A percentile compares a stretch with the other conserved stretches of the same genome.
phyloP scores from a whole-genome alignment of 352 stramenopile genomes.

The Thraustotheca clavata region DNA sequence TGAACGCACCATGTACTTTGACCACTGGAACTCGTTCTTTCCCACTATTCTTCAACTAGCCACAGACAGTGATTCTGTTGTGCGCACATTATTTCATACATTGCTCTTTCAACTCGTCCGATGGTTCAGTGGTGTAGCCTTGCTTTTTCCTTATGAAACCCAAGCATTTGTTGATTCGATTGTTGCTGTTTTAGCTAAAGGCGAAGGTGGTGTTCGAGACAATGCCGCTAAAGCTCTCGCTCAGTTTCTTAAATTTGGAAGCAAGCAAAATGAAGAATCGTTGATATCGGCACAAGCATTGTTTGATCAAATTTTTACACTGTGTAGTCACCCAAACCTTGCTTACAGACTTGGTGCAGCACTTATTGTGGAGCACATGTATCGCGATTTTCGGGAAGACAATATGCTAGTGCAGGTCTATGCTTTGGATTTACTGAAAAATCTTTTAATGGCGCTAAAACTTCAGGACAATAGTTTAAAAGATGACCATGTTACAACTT shows the following conservation, averaged over 20 bases:
- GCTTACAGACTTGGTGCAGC: conserved; percentile 55
- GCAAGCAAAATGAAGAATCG: conserved; percentile 28
- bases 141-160: conserved; percentile 62
- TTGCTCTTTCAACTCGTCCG: conserved; percentile 62
- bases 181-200: conserved; percentile 40
- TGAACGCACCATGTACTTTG: conserved; percentile 52
- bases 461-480: conserved; percentile 40
- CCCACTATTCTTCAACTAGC: conserved; percentile 43
- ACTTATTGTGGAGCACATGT: conserved; percentile 56
- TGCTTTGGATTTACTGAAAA: conserved; percentile 55
- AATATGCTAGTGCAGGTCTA: conserved; percentile 42
- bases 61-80: conserved; percentile 63
- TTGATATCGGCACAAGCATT: conserved; percentile 26
- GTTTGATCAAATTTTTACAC: conserved; percentile 62
- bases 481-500: conserved; percentile 24
- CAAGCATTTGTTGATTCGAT: conserved; percentile 49
- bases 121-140: conserved; percentile 51
- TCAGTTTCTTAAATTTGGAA: conserved; percentile 33
- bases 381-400: conserved; percentile 54
- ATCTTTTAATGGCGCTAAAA: conserved; percentile 51
- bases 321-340: conserved; percentile 53
- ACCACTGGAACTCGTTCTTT: conserved; percentile 47
- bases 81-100: conserved; percentile 55
- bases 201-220: conserved; percentile 42
- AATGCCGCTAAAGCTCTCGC: conserved; percentile 55